Percentiles rank a stretch among this genome's conserved stretches.
Conservation (phyloP, 2,329 filamentous ascomycete species). For the Penicillium sp. region DNA sequence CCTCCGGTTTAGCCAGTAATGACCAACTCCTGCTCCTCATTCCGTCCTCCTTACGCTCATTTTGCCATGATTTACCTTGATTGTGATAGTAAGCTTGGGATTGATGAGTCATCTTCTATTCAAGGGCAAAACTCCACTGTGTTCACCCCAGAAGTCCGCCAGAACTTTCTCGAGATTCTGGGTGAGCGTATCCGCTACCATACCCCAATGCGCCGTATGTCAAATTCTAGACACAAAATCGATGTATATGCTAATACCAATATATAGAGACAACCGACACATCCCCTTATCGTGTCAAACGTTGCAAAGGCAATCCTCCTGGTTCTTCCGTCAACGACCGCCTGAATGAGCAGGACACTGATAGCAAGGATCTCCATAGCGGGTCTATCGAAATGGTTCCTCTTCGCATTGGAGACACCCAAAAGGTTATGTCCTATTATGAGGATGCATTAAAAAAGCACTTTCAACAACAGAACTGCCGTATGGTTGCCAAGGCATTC, state of each 20-base stretch:
- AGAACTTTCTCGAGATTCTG: conserved; percentile 34
- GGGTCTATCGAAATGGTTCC: conserved; percentile 26
- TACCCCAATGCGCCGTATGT: conserved; percentile 29
- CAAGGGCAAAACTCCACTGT: conserved; percentile 28
- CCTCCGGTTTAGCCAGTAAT: conserved; percentile 25
- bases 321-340: conserved; percentile 22
- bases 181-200: conserved; percentile 30
- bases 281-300: too few species aligned
- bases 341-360: conserved; percentile 19
- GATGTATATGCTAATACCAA: too few species aligned
- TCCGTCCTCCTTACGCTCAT: conserved; percentile 31
- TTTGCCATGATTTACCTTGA: conserved; percentile 39
- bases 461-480: conserved; percentile 47
- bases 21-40: conserved; percentile 19
- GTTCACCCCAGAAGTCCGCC: conserved; percentile 34
- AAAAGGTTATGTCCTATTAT: too few species aligned
- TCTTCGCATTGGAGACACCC: conserved; percentile 40
- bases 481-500: conserved; percentile 45
- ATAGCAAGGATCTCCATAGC: conserved; percentile 22
- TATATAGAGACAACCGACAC: conserved; percentile 11
- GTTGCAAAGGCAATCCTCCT: too few species aligned
- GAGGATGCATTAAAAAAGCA: too few species aligned
- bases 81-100: conserved; percentile 30
- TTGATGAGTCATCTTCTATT: conserved; percentile 33
- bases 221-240: too few species aligned